A percentile compares a stretch with the other conserved stretches of the same genome.
Conservation (phyloP, 2,329 filamentous ascomycete species). For the Emmonsia crescens region DNA sequence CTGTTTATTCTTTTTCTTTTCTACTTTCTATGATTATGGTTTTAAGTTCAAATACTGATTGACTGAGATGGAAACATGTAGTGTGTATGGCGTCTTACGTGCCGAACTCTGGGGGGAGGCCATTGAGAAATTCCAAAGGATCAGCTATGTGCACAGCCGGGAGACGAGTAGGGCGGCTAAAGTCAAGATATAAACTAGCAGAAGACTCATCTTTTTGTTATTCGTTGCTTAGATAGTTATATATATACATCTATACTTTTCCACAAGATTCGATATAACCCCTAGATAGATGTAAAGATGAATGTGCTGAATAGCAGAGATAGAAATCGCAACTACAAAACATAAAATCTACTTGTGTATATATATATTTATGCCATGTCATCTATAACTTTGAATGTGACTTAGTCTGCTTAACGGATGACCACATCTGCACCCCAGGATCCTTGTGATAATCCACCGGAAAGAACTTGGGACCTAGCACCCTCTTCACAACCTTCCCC, state of each 20-base stretch:
- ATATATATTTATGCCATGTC: background rate
- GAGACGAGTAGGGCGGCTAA: slow-evolving; percentile 34
- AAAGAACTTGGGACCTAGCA: slow-evolving; percentile 31
- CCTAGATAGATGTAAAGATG: background rate
- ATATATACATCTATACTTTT: too few species aligned
- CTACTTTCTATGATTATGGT: background rate
- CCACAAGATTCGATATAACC: too few species aligned
- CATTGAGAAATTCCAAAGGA: slow-evolving; percentile 39
- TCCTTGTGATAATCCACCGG: slow-evolving; percentile 17
- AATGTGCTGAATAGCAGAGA: background rate
- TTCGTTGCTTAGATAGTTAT: too few species aligned
- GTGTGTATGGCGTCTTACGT: slow-evolving; percentile 42
- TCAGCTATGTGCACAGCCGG: slow-evolving; percentile 44
- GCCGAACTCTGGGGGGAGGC: slow-evolving; percentile 46
- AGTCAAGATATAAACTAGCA: slow-evolving; percentile 34
- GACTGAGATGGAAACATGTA: background rate
- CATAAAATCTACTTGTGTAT: too few species aligned
- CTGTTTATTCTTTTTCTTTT: background rate
- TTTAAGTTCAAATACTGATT: background rate
- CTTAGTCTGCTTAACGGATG: slow-evolving; percentile 5
- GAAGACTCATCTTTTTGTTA: too few species aligned
- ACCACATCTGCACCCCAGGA: slow-evolving; percentile 19
- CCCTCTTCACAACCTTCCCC: slow-evolving; percentile 43
- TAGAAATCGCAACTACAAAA: background rate
- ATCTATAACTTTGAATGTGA: background rate